These are phyloP conservation scores for Botryotinia globosa DNA, from an alignment of 2,329 filamentous ascomycete genomes.

Conservation along the genomic window DNA sequence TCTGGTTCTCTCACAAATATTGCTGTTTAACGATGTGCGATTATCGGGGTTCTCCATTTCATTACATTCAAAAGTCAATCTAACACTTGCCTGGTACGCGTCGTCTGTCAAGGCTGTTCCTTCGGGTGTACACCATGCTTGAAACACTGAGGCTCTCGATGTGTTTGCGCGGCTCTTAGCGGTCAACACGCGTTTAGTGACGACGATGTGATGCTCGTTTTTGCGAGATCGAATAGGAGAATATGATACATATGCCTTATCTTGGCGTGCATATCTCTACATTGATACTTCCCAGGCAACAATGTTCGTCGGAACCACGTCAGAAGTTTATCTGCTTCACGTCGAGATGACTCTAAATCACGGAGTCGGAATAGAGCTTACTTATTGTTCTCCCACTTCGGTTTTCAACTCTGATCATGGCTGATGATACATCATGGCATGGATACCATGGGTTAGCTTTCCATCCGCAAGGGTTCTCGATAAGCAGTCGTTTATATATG, in stretches of 20 bases:
- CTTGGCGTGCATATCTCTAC: background rate
- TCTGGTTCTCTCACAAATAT: background rate
- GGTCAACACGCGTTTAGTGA: slow-evolving; percentile 10
- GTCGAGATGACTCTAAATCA: background rate
- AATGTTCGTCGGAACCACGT: background rate
- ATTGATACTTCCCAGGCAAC: background rate
- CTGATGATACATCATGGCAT: background rate
- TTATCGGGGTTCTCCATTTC: background rate
- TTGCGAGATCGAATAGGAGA: background rate
- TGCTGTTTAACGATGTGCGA: background rate
- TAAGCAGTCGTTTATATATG: background rate
- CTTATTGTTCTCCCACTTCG: background rate
- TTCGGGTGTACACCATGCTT: background rate
- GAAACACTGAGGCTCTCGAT: background rate
- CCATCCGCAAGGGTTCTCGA: background rate
- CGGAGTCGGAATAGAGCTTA: background rate
- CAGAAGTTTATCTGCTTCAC: background rate
- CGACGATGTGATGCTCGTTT: background rate
- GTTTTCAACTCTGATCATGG: background rate
- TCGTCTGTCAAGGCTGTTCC: background rate
- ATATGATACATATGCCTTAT: background rate
- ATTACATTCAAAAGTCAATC: no score
- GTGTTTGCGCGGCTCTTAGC: background rate
- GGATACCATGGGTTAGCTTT: background rate
- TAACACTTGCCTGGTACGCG: background rate